These are phyloP conservation scores for Suillus alpinus DNA, from an alignment of 768 basidiomycete species.

Conservation along the genomic window DNA sequence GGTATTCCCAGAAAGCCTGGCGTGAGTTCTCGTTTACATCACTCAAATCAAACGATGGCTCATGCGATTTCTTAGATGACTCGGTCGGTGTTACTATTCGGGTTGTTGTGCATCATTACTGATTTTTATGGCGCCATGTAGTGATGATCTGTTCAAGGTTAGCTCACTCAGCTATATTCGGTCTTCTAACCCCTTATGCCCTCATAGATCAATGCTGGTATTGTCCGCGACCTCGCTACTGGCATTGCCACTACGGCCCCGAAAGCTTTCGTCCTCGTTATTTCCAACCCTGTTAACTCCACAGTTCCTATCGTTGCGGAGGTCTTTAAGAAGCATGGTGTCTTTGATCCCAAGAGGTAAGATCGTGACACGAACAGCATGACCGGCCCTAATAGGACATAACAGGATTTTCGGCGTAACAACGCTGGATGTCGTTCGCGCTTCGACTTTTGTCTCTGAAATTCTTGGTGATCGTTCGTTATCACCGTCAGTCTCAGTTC, in stretches of 20 bases:
- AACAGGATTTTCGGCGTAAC: constrained; percentile 93
- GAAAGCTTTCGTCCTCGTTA: constrained; percentile 91
- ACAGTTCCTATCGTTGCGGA: constrained; percentile 97
- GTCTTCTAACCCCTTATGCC: constrained; percentile 6
- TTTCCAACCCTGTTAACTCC: constrained; percentile 99
- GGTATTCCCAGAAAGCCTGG: constrained; percentile 96
- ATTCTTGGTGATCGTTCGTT: constrained; percentile 62
- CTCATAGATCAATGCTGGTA: constrained; percentile 91
- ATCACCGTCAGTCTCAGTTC: constrained; percentile 65
- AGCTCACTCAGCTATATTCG: constrained; percentile 10
- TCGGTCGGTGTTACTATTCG: constrained; percentile 33
- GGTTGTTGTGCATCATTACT: constrained; percentile 8
- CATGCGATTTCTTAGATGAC: constrained; percentile 41
- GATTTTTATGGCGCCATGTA: constrained; percentile 27
- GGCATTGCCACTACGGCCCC: constrained; percentile 83
- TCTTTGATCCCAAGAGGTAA: constrained; percentile 90
- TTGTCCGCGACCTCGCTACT: constrained; percentile 89
- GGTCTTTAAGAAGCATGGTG: constrained; percentile 88
- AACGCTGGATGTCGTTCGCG: constrained; percentile 94
- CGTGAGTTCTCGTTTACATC: constrained; percentile 43
- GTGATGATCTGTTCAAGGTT: constrained; percentile 96
- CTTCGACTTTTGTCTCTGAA: constrained; percentile 94
- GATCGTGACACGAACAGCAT: constrained; percentile 10
- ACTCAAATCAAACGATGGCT: not conserved
- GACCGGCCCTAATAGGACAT: constrained; percentile 2